phyloP scores from a whole-genome alignment of 306 rosid species.

The Quercus alba region DNA sequence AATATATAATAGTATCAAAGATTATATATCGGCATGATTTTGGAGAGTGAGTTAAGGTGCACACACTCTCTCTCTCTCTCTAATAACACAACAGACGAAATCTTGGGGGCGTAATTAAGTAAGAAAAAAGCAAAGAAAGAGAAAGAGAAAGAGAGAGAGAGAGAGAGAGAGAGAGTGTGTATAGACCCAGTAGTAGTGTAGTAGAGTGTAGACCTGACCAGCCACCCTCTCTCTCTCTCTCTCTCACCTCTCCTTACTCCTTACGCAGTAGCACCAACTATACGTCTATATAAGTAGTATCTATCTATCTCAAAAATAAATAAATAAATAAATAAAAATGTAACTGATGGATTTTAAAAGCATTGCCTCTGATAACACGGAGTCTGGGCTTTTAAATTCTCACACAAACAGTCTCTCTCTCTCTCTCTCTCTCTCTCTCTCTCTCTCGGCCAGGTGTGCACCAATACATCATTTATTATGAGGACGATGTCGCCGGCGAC shows the following conservation, averaged over 20 bases:
- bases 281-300: background rate
- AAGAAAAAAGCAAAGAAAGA: background rate
- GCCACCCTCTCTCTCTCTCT: slow-evolving; percentile 21
- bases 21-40: slow-evolving; percentile 49
- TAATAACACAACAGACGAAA: slow-evolving; percentile 21
- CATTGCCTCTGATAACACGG: slow-evolving; percentile 20
- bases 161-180: background rate
- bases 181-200: background rate
- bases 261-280: no score
- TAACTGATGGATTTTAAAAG: slow-evolving; percentile 74
- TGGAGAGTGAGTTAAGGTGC: slow-evolving; percentile 45
- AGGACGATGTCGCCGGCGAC: slow-evolving; percentile 10
- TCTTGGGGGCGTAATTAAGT: slow-evolving; percentile 18
- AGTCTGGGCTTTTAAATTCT: slow-evolving; percentile 1
- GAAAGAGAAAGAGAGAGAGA: background rate
- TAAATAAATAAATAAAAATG: slow-evolving; percentile 7
- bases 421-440: slow-evolving; percentile 10
- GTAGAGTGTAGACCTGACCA: background rate
- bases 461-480: slow-evolving; percentile 41
- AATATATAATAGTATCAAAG: slow-evolving; percentile 14
- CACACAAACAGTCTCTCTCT: slow-evolving; percentile 17
- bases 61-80: no score
- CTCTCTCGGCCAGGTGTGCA: slow-evolving; percentile 38
- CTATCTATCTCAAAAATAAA: background rate
- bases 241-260: background rate